These are phyloP conservation scores for Jaminaea rosea DNA, from an alignment of 1,284 basidiomycete genomes.

Conservation along the genomic window DNA sequence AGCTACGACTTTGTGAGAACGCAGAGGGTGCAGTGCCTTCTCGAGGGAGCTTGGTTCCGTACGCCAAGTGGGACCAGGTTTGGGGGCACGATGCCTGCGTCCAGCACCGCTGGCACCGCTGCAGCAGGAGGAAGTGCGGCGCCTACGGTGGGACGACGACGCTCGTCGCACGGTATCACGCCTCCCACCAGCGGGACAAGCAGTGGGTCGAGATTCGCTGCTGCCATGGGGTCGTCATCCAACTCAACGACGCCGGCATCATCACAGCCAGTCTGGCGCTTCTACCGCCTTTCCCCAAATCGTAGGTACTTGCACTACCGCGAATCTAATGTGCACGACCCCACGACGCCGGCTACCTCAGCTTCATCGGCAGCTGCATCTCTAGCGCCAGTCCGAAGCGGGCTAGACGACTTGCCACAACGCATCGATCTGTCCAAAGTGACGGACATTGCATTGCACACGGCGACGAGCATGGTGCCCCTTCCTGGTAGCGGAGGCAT, in stretches of 20 bases:
- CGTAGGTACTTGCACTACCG: conserved; percentile 71
- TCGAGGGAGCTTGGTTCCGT: conserved; percentile 85
- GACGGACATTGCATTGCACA: conserved; percentile 19
- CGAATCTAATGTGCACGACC: too few species aligned
- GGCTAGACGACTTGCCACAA: conserved; percentile 76
- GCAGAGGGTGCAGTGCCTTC: conserved; percentile 76
- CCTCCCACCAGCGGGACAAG: neutral
- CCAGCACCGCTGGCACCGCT: neutral
- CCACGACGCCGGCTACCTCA: too few species aligned
- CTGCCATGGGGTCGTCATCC: neutral
- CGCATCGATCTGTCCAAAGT: conserved; percentile 49
- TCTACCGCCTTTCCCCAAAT: conserved; percentile 51
- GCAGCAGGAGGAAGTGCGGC: neutral
- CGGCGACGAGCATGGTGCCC: neutral
- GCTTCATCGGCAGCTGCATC: too few species aligned
- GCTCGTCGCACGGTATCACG: neutral
- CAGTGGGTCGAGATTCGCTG: neutral
- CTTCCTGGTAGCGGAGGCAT: too few species aligned
- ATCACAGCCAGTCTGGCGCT: too few species aligned
- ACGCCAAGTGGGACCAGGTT: conserved; percentile 47
- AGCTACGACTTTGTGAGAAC: conserved; percentile 84
- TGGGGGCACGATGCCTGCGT: neutral
- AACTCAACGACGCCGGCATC: conserved; percentile 11
- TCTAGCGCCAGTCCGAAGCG: conserved; percentile 67
- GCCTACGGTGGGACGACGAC: neutral